Base-by-base conservation (phyloP, 352 stramenopile genomes). In the Nothophytophthora sp. region DNA sequence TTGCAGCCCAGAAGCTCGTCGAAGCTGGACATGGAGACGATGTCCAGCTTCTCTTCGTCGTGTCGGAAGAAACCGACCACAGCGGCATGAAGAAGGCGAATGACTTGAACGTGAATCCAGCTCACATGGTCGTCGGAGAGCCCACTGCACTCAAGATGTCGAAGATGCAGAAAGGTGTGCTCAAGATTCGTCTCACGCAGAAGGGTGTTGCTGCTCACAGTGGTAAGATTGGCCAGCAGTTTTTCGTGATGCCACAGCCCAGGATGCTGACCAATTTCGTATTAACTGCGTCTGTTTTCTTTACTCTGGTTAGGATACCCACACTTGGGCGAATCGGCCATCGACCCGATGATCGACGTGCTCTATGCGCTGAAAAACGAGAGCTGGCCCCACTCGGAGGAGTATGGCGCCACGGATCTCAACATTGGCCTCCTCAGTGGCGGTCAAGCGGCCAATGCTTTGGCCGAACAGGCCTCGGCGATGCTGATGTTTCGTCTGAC, bases 401-500 rank as follows among this genome's bases (percentile, higher is more conserved):
- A 92, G 32, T 83, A 90, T 18, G 86, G 86, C 5, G 77, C 62
- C 18, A 96, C 86, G 11, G 92, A 87, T 5, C 73, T 96, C 15
- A 96, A 96, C 58, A 89, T 96, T 25, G 84, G 84, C 6, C 51
- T 93, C 45, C 72, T 96, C 20, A 81, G 71, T n/a, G 86, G 81
- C 20, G 86, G 86, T 0, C 84, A 90, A 44, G 86, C 86, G 3
- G 76, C 81, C 5, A 95, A 96, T 41, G 86, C 86, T 32, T 64
- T 96, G 28, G 79, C 86, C 6, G 86, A 95, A 38, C 62, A 81
- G n/a, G 81, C 81, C 1, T 89, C 84, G 13, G 86, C 84, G n/a
- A 89, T 90, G 67, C 76, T 94, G 23, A 94, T 96, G 84, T 96
- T 96, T 67, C 79, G 86, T 24, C 50, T 96, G 39, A 93, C 84